Conservation (phyloP, 345 rosid species). For the Sapria himalayana region DNA sequence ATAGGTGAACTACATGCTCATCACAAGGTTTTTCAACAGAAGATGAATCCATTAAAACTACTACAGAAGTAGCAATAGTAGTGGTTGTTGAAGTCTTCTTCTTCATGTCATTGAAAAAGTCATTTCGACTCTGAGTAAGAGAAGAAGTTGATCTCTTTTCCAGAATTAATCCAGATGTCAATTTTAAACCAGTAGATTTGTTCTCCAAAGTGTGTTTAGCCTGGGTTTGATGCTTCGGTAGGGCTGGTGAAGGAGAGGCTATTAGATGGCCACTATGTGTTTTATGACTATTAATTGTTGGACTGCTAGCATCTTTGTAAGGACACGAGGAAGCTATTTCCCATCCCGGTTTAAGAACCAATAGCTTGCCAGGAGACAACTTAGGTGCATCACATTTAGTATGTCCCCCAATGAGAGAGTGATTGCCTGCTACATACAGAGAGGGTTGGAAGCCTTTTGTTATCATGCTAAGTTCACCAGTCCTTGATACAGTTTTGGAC, state of each 20-base stretch:
- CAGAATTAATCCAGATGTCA: slow-evolving; percentile 23
- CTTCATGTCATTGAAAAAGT: slow-evolving; percentile 56
- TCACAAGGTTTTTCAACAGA: slow-evolving; percentile 19
- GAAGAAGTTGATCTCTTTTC: slow-evolving; percentile 49
- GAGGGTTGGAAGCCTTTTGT: too few relatives aligned
- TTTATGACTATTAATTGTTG: slow-evolving; percentile 24
- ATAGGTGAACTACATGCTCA: slow-evolving; percentile 21
- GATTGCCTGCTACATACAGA: slow-evolving; percentile 22
- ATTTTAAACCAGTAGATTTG: slow-evolving; percentile 17
- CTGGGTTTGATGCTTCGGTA: slow-evolving; percentile 29
- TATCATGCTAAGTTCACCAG: slow-evolving; percentile 28
- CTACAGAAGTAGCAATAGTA: too few relatives aligned
- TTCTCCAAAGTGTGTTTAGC: slow-evolving; percentile 27
- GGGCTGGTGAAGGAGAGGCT: slow-evolving; percentile 19
- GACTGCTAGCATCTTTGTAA: slow-evolving; percentile 36
- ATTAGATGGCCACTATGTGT: slow-evolving; percentile 21
- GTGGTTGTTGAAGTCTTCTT: slow-evolving; percentile 33
- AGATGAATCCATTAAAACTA: too few relatives aligned
- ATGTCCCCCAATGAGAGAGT: slow-evolving; percentile 27
- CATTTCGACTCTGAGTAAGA: slow-evolving; percentile 68
- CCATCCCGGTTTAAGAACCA: slow-evolving; percentile 66
- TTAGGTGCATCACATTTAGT: slow-evolving; percentile 36
- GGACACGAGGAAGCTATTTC: slow-evolving; percentile 45
- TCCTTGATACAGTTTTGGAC: slow-evolving; percentile 23
- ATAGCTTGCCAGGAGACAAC: slow-evolving; percentile 39